Evolutionary conservation across 371 early-diverging fungal species (phyloP).

Genomic region (Umbelopsis sp.): DNA sequence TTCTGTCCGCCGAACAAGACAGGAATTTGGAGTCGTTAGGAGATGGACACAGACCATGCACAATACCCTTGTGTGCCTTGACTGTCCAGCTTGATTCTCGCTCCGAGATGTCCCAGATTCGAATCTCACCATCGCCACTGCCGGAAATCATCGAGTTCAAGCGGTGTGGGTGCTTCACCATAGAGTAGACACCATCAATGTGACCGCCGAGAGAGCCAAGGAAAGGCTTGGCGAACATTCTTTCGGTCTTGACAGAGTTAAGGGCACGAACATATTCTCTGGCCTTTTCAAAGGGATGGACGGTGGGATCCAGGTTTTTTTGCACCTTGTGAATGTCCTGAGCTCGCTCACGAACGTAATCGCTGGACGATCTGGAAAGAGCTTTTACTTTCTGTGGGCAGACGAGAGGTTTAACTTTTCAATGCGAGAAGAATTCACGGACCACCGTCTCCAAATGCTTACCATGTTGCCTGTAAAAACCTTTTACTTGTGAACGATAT

Average conservation of each 20-base stretch:
- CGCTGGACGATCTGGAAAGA: slow-evolving; percentile 82
- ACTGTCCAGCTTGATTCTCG: slow-evolving; percentile 75
- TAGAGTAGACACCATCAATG: slow-evolving; percentile 95
- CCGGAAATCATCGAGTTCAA: slow-evolving; percentile 86
- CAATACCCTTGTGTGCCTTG: slow-evolving; percentile 81
- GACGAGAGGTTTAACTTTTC: neutral
- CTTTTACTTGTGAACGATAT: neutral
- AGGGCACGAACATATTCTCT: slow-evolving; percentile 98
- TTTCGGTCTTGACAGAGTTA: slow-evolving; percentile 94
- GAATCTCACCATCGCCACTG: slow-evolving; percentile 93
- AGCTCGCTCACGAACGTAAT: slow-evolving; percentile 82
- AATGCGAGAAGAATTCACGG: no score
- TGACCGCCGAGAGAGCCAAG: slow-evolving; percentile 89
- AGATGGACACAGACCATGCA: slow-evolving; percentile 77
- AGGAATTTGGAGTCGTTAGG: slow-evolving; percentile 71
- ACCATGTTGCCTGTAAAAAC: slow-evolving; percentile 11
- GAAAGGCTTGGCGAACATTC: slow-evolving; percentile 99
- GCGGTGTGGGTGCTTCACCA: slow-evolving; percentile 90
- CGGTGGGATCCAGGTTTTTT: slow-evolving; percentile 87
- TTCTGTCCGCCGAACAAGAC: slow-evolving; percentile 89
- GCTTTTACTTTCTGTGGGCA: slow-evolving; percentile 83
- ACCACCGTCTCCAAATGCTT: neutral
- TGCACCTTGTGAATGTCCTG: slow-evolving; percentile 90
- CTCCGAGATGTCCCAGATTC: slow-evolving; percentile 82
- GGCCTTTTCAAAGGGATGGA: slow-evolving; percentile 96